Evolutionary conservation across 2,329 filamentous ascomycete genomes (phyloP), one percentile per base, ranked within the genome.

Genomic region (Pyrenophora seminiperda): DNA sequence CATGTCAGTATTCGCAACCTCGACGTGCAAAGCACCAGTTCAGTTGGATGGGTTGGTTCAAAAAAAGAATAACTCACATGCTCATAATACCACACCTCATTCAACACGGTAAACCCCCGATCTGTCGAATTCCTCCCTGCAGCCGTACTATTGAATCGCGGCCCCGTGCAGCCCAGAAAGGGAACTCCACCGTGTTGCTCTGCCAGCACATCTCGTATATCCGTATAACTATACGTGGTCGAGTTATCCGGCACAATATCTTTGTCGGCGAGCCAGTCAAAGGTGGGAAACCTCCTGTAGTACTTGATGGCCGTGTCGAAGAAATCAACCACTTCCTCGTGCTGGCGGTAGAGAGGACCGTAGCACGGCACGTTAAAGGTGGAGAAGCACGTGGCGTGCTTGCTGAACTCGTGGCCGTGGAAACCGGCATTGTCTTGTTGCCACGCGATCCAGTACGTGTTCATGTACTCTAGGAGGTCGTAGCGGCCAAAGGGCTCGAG

Each of bases 351-450:
- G 54, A 76, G 63, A 4, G 83, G 82, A 0, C 83, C 83, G 68
- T 86, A 88, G 78, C 86, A 89, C 22, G 82, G 79, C 5, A 77
- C 71, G 63, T 87, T 83, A 65, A 88, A 88, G 53, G 81, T 86
- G 38, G 79, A 83, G 75, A 76, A 88, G 77, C 85, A 89, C 11
- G 85, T 88, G 2, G 79, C 85, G 70, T 87, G 84, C 75, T 88
- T 88, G 72, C 77, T 80, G 75, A 85, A 87, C 66, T 88, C 84
- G 74, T 87, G 84, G 31, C 72, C 85, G 84, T 85, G 88, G 73
- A 89, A 82, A 27, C 80, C 77, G 41, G 74, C 68, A 72, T 84
- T 87, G 11, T 79, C 76, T 40, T 79, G 77, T 52, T 74, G 73
- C 57, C 83, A 82, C 39, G 78, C 79, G 57, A 86, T 77, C 86